These are phyloP conservation scores for Pseudotsuga menziesii DNA, from an alignment of 75 land plant species.

Conservation along the genomic window DNA sequence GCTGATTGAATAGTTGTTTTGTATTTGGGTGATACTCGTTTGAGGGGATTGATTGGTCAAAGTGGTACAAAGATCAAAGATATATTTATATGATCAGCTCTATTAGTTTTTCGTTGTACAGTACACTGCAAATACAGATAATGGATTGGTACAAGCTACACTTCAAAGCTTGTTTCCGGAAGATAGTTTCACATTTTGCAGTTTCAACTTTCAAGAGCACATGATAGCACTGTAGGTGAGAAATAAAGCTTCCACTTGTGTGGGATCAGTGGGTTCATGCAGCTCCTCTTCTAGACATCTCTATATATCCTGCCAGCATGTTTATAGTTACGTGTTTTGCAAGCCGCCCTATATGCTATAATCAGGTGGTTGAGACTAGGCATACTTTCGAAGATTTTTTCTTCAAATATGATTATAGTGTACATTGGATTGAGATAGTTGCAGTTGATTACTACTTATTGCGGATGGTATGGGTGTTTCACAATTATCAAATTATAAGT, in stretches of 20 bases:
- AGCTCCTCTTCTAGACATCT: background rate
- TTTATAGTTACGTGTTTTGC: background rate
- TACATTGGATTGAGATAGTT: background rate
- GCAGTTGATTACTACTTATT: background rate
- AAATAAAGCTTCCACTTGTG: background rate
- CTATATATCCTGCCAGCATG: background rate
- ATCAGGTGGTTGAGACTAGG: background rate
- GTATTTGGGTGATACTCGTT: conserved; percentile 5
- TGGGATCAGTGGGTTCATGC: conserved; percentile 1
- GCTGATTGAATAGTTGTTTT: conserved; percentile 7
- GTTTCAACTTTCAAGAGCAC: background rate
- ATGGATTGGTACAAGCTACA: conserved; percentile 4
- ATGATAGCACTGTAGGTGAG: background rate
- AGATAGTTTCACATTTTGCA: background rate
- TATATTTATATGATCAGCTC: background rate
- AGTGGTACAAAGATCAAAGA: background rate
- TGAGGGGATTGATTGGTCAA: background rate
- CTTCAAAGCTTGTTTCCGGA: conserved; percentile 5
- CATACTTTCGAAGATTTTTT: background rate
- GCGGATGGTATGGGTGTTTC: background rate
- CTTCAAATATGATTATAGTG: background rate
- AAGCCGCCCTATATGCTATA: background rate
- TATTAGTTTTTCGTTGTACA: background rate
- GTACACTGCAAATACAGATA: conserved; percentile 11
- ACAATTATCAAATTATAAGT: background rate